Conservation (phyloP, 371 early-diverging fungal species). For the Mortierella sp. region DNA sequence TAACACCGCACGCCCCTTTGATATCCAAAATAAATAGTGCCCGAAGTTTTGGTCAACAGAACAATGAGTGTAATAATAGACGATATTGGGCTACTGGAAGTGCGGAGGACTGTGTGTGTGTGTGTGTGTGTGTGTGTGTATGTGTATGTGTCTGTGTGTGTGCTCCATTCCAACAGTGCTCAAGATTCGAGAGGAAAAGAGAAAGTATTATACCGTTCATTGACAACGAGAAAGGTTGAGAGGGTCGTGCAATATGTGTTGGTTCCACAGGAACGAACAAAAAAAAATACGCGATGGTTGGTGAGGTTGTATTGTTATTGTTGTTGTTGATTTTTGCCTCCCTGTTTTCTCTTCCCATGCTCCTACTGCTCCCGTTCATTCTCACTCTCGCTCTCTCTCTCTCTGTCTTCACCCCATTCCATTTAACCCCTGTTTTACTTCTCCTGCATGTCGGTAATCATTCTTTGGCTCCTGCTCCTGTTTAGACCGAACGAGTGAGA, state of each 20-base stretch:
- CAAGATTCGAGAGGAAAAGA: neutral
- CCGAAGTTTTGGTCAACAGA: too few species aligned
- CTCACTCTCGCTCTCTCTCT: neutral
- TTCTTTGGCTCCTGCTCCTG: neutral
- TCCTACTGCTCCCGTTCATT: neutral
- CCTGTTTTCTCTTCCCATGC: neutral
- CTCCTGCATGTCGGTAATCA: neutral
- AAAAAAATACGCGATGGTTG: neutral
- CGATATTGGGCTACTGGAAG: neutral
- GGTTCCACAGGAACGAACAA: neutral
- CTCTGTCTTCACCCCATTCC: neutral
- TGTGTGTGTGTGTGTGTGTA: neutral
- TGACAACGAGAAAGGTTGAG: neutral
- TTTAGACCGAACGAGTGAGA: neutral
- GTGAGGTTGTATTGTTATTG: neutral
- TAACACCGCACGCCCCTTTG: too few species aligned
- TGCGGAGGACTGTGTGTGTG: neutral
- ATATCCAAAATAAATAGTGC: too few species aligned
- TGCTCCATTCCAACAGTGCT: neutral
- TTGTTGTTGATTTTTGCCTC: neutral
- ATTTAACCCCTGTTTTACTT: neutral
- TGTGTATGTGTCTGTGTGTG: neutral
- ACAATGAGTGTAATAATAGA: neutral
- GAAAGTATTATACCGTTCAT: neutral
- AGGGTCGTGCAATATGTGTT: neutral